Evolutionary conservation across 495 filamentous ascomycete species (phyloP), one percentile per base, ranked within the genome.

Genomic region (Baudoinia panamericana): DNA sequence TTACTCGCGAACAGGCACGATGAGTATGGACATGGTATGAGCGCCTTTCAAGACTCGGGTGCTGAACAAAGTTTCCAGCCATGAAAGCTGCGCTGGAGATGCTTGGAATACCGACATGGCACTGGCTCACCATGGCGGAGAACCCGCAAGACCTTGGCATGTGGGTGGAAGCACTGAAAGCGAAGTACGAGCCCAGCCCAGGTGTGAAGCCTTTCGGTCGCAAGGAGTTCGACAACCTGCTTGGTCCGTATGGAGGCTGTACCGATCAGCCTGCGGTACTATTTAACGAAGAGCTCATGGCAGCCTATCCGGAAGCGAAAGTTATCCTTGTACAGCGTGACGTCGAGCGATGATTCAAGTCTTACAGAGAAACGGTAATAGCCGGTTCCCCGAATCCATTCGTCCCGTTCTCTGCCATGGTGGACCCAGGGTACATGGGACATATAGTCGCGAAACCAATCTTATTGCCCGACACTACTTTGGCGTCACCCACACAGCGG

Each of bases 311-410:
- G 0, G 61, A 66, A 16, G 67, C 65, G 9, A 56, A 58, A 45
- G 54, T 70, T 24, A 58, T 70, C 31, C 53, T 69, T 8, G 60
- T 57, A 2, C 38, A 55, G 15, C 58, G 66, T 18, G 52, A 60
- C 27, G 58, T 58, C 16, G 56, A 68, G 46, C 51, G 48, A 7
- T 71, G 68, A 70, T 60, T 61, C 46, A 50, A 29, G 4, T 54
- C 58, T 0, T 63, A 35, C 43, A 15, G 7, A 4, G n/a, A 26
- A 8, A 30, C 37, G 15, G 39, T 50, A 0, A 36, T 42, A 3
- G 19, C 13, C 10, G 35, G 33, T 18, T 12, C 18, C 2, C 16
- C 23, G 3, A 42, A 26, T 17, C 36, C 33, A 12, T 27, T 31
- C 21, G 24, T 41, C 12, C 34, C 35, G 7, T 19, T 45, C 1